phyloP scores from a whole-genome alignment of 305 asterid genomes.

The Andrographis paniculata region DNA sequence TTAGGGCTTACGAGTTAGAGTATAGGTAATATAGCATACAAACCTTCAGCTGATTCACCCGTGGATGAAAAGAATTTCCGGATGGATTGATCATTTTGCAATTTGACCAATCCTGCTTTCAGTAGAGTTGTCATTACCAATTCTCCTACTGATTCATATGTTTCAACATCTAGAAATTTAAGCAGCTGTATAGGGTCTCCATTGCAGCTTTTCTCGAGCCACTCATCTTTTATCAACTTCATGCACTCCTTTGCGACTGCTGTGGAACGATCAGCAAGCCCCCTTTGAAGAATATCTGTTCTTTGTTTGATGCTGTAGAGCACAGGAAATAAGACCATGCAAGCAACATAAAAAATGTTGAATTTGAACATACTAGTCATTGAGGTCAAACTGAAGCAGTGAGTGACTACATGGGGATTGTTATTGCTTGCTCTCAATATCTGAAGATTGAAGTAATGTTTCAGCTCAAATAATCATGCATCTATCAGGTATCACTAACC shows the following conservation, averaged over 20 bases:
- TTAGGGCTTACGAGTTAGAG: neutral
- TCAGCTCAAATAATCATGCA: neutral
- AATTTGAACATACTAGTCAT: conserved; percentile 3
- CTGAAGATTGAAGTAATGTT: no score
- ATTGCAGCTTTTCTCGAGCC: conserved; percentile 82
- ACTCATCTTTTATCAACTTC: conserved; percentile 77
- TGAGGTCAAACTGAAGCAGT: conserved; percentile 4
- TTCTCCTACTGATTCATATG: conserved; percentile 88
- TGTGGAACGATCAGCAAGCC: conserved; percentile 81
- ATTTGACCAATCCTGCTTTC: conserved; percentile 57
- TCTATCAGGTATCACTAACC: neutral
- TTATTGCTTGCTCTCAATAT: no score
- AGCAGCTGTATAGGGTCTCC: conserved; percentile 70
- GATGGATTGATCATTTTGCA: conserved; percentile 63
- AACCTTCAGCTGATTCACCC: conserved; percentile 55
- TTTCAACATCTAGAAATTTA: conserved; percentile 91
- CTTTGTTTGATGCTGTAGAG: conserved; percentile 77
- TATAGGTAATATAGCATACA: conserved; percentile 18
- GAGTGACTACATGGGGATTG: conserved; percentile 1
- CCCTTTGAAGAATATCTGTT: conserved; percentile 83
- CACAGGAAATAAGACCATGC: conserved; percentile 17
- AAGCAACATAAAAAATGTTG: conserved; percentile 14
- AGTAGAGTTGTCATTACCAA: conserved; percentile 57
- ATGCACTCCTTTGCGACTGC: conserved; percentile 79
- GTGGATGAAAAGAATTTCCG: conserved; percentile 35